Base-by-base conservation (phyloP, 768 basidiomycete species). In the Xerocomellus chrysenteron region DNA sequence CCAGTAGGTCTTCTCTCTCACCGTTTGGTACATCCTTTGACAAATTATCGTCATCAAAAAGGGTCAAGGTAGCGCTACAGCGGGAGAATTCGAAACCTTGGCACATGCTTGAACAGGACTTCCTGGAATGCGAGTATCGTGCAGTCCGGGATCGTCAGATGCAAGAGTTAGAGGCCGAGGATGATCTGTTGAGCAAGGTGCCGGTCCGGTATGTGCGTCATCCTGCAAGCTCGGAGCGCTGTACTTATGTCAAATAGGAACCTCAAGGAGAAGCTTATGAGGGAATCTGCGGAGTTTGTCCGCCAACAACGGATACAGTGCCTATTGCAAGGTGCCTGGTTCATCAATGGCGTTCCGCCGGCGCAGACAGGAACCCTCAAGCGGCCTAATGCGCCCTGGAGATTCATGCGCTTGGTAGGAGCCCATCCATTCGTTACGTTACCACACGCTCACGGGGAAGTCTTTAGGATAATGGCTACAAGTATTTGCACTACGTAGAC, bases 281-380 rank as follows among this genome's bases (percentile, higher is more conserved):
- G 86, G 65, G 94, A 97, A 68, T 93, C 91, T 14, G 92, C 84
- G 61, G 91, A 93, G 66, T 95, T 94, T 65, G 90, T 97, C 21
- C 80, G 87, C 41, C 87, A 90, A 68, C 94, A 97, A 71, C 81
- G 94, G 51, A 87, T 94, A 65, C 87, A 91, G 60, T 95, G 93
- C 66, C 73, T 97, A 39, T 75, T 92, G 45, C 88, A 93, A 68
- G 94, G 94, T 33, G 89, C 92, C 21, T 97, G 94, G 94, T 95
- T 97, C 71, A 82, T 91, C 59, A 93, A 88, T 64, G 92, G 86
- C 1, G 73, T 88, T 39, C 84, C 86, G 0, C 73, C 78, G 41
- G 61, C 73, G 26, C 65, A 75, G 16, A 79, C 80, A 17, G 68
- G 67, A 11, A 65, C 75, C 14, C 66, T 77, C 44, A 81, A 84